Evolutionary conservation across 495 filamentous ascomycete genomes (phyloP), one percentile per base, ranked within the genome.

Genomic region (Talaromyces adpressus): DNA sequence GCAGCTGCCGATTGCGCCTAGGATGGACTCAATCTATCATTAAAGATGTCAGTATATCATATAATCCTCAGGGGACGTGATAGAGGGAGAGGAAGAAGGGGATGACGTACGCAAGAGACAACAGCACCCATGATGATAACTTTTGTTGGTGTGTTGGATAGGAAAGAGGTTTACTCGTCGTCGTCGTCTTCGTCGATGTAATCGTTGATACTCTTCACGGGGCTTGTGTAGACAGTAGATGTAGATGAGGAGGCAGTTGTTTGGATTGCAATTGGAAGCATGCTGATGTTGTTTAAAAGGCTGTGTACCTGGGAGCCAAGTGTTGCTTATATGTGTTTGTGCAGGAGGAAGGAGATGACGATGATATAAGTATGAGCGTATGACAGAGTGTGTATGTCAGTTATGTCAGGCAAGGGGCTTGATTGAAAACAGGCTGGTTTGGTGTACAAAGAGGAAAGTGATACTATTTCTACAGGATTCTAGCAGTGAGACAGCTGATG

Each of bases 41-140:
- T 64, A 32, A 52, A 9, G 1, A 59, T 58, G 14, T 18, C 4
- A 52, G 30, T 32, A 59, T 59, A 32, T 36, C 2, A 6, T n/a
- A 27, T 27, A 27, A 27, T 27, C 27, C 25, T 32, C 16, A 39
- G 16, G 32, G 51, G 18, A 57, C 16, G 51, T n/a, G 27, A 53
- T 29, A 41, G 22, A 23, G 22, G 57, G 65, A 56, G 57, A 32
- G 57, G 56, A 59, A 41, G 39, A 20, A 62, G 49, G 61, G 27
- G 16, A 36, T 32, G 63, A 88, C 92, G 68, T 93, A 98, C 93
- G 69, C 93, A 97, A 76, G 92, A 96, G 64, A 95, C 84, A 74
- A 97, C 90, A 78, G 91, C 93, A 79, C 93, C 93, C 93, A 98
- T 98, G 72, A 79, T 45, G 63, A 62, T 61, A 45, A 39, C 57